Conservation (phyloP, 768 basidiomycete genomes). For the Clavaria fumosa region DNA sequence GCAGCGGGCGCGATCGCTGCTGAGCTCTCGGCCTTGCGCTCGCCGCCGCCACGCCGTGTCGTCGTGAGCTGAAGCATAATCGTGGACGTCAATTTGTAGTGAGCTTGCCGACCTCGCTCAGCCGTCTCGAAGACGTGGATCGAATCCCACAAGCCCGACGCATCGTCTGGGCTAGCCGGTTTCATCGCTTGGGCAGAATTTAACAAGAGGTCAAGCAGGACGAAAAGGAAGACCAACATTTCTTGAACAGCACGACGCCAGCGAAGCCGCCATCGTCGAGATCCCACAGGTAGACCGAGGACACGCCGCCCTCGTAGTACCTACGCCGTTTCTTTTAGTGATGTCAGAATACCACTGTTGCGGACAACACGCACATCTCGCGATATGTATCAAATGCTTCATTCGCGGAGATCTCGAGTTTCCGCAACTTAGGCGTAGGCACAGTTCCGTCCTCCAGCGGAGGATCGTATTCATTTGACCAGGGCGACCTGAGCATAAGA, state of each 20-base stretch:
- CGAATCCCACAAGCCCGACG: constrained; percentile 91
- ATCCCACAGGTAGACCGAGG: constrained; percentile 97
- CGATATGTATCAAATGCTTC: constrained; percentile 96
- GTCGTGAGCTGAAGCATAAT: constrained; percentile 87
- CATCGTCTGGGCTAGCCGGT: constrained; percentile 37
- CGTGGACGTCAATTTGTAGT: constrained; percentile 95
- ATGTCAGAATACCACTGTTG: background rate
- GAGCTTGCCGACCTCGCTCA: constrained; percentile 85
- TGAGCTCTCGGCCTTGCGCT: constrained; percentile 12
- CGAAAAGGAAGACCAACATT: constrained; percentile 35
- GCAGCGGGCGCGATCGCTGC: constrained; percentile 5
- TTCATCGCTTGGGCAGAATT: constrained; percentile 34
- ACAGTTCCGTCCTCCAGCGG: constrained; percentile 79
- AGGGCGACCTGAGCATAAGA: constrained; percentile 63
- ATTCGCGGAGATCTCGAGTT: constrained; percentile 85
- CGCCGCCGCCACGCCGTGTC: constrained; percentile 24
- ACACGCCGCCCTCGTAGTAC: constrained; percentile 98
- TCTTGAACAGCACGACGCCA: constrained; percentile 92
- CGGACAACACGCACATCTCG: constrained; percentile 55
- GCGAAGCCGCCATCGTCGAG: constrained; percentile 93
- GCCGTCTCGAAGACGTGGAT: constrained; percentile 94
- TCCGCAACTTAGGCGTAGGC: constrained; percentile 72
- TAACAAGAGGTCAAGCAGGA: background rate
- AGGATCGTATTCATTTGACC: constrained; percentile 95
- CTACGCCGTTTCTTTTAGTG: constrained; percentile 21